Evolutionary conservation across 2,329 filamentous ascomycete genomes (phyloP).

Genomic region (Kalaharituber pfeilii): DNA sequence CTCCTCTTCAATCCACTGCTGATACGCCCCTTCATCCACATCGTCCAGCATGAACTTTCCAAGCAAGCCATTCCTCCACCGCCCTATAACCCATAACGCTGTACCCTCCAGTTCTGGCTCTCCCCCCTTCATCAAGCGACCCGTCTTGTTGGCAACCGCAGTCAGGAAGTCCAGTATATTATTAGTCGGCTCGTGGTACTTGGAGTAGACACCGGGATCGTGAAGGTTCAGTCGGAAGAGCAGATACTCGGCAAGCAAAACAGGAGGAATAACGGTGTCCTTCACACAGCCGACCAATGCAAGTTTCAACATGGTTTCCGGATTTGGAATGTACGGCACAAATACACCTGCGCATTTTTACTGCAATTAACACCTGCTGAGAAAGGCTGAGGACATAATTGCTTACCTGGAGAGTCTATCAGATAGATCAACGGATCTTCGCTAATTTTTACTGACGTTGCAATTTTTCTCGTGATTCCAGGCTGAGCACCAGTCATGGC

Average conservation of each 20-base stretch:
- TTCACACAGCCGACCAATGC: conserved; percentile 81
- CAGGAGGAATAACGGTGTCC: conserved; percentile 61
- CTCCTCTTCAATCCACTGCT: conserved; percentile 34
- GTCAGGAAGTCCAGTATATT: conserved; percentile 58
- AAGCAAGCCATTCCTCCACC: conserved; percentile 61
- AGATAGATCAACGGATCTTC: conserved; percentile 51
- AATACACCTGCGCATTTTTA: conserved; percentile 45
- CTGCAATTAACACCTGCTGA: background rate
- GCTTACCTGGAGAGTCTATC: conserved; percentile 71
- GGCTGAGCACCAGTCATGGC: conserved; percentile 73
- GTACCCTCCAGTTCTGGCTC: conserved; percentile 51
- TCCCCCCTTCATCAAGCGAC: conserved; percentile 58
- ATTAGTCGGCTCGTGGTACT: conserved; percentile 59
- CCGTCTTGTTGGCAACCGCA: conserved; percentile 53
- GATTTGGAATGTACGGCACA: conserved; percentile 70
- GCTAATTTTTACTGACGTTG: conserved; percentile 64
- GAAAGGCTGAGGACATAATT: too few relatives aligned
- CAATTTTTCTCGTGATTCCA: conserved; percentile 74
- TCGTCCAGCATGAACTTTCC: conserved; percentile 68
- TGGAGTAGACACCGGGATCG: conserved; percentile 44
- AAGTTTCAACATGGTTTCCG: conserved; percentile 87
- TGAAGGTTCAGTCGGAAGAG: conserved; percentile 64
- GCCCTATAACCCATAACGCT: conserved; percentile 62
- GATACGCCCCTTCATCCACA: conserved; percentile 43
- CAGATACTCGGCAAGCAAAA: conserved; percentile 75